These are phyloP conservation scores for Halteria grandinella DNA, from an alignment of 73 alveolate species.

Conservation along the genomic window DNA sequence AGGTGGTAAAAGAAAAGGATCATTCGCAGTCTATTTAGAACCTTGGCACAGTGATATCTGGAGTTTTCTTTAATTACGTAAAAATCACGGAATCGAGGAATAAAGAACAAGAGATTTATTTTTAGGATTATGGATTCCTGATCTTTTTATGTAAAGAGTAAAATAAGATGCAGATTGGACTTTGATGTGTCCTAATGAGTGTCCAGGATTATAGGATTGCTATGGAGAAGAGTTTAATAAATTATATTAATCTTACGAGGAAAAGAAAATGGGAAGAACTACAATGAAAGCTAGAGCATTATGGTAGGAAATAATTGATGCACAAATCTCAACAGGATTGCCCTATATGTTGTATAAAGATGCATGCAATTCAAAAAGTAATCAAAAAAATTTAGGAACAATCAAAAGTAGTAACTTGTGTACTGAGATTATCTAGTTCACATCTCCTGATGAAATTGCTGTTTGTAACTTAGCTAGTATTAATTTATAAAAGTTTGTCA, in stretches of 20 bases:
- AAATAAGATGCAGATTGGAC: constrained; percentile 89
- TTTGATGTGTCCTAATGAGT: constrained; percentile 94
- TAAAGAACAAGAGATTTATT: constrained; percentile 89
- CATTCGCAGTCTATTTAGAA: constrained; percentile 92
- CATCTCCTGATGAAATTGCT: constrained; percentile 92
- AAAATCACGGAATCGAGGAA: constrained; percentile 91
- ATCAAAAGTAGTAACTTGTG: constrained; percentile 89
- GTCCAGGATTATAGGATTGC: constrained; percentile 69
- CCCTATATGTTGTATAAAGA: constrained; percentile 94
- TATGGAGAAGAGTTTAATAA: constrained; percentile 90
- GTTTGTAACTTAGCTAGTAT: constrained; percentile 94
- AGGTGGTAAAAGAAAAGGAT: constrained; percentile 95
- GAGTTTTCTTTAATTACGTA: constrained; percentile 85
- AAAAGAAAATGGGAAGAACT: constrained; percentile 72
- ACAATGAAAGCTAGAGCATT: constrained; percentile 85
- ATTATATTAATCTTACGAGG: constrained; percentile 74
- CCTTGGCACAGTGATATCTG: constrained; percentile 95
- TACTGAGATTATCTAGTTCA: constrained; percentile 88
- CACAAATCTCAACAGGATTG: constrained; percentile 86
- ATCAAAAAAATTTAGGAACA: constrained; percentile 88
- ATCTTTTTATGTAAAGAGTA: constrained; percentile 90
- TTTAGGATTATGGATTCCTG: constrained; percentile 93
- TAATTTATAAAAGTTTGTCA: constrained; percentile 77
- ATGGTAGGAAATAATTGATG: constrained; percentile 83
- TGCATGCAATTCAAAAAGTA: constrained; percentile 80